Percentiles rank a stretch among this genome's conserved stretches.
These are phyloP conservation scores for Phaeosphaeriaceae sp. DNA, from an alignment of 2,329 filamentous ascomycete genomes.

Conservation along the genomic window DNA sequence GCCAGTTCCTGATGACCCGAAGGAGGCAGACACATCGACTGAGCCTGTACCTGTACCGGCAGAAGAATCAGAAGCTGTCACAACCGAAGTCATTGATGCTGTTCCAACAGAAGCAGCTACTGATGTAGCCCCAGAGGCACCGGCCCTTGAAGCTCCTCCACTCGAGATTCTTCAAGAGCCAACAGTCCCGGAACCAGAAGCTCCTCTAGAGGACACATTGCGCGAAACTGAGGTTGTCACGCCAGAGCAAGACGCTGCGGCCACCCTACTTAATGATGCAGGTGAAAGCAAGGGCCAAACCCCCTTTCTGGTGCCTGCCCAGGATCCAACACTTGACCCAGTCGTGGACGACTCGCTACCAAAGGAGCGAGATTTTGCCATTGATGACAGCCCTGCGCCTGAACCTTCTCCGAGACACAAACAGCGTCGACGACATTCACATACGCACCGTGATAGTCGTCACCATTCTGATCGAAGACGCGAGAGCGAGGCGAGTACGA, in stretches of 20 bases:
- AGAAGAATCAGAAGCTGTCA: neutral
- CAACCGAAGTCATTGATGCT: neutral
- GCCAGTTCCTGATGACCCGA: neutral
- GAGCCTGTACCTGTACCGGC: neutral
- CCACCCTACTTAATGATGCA: neutral
- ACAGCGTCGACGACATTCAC: conserved; percentile 37
- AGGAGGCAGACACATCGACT: neutral
- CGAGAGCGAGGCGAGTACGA: conserved; percentile 40
- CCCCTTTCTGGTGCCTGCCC: neutral
- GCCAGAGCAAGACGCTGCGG: neutral
- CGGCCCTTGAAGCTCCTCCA: neutral
- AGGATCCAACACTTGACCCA: neutral
- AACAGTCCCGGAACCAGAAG: neutral
- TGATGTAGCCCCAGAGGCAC: neutral
- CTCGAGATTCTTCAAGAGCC: neutral
- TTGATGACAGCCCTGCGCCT: conserved; percentile 28
- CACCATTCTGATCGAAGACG: conserved; percentile 36
- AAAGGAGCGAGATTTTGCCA: conserved; percentile 35
- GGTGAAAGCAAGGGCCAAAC: neutral
- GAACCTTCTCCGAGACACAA: conserved; percentile 34
- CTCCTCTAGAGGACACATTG: neutral
- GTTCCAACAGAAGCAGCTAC: neutral
- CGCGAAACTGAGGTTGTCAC: neutral
- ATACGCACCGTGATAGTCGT: conserved; percentile 35
- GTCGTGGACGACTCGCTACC: conserved; percentile 9